Conservation (phyloP, 73 alveolate species). For the Strombidium stylifer region DNA sequence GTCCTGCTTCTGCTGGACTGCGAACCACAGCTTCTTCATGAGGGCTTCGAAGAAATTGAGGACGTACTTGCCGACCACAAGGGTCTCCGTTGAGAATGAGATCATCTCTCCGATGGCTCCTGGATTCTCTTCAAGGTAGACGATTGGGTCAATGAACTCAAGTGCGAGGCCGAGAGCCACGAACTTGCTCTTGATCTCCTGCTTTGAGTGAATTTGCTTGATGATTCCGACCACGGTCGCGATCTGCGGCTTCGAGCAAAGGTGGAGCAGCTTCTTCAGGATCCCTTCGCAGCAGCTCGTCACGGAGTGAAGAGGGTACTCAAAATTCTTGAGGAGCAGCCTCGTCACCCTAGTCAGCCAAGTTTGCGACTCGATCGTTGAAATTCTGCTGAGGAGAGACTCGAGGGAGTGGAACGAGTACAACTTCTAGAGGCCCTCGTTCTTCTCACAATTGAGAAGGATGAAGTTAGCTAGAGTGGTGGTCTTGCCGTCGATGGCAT, state of each 20-base stretch:
- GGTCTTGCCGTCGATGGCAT: background rate
- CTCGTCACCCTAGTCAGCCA: background rate
- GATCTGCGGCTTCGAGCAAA: background rate
- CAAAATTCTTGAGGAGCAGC: background rate
- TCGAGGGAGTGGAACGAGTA: slow-evolving; percentile 13
- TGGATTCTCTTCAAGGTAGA: slow-evolving; percentile 18
- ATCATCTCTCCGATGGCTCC: slow-evolving; percentile 13
- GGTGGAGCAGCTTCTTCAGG: slow-evolving; percentile 11
- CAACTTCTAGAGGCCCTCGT: slow-evolving; percentile 24
- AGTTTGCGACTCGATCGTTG: background rate
- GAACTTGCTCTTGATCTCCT: slow-evolving; percentile 12
- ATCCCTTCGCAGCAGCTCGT: slow-evolving; percentile 4
- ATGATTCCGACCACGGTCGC: background rate
- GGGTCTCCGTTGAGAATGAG: slow-evolving; percentile 23
- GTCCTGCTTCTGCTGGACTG: slow-evolving; percentile 2
- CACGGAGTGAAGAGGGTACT: slow-evolving; percentile 33
- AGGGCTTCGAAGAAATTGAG: slow-evolving; percentile 31
- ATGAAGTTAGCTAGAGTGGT: background rate
- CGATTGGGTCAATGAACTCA: slow-evolving; percentile 34
- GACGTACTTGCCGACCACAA: slow-evolving; percentile 32
- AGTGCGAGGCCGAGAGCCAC: slow-evolving; percentile 1
- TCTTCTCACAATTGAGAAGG: slow-evolving; percentile 12
- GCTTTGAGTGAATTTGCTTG: background rate
- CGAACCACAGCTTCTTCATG: slow-evolving; percentile 19
- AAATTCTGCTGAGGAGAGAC: background rate